A percentile compares a stretch with the other conserved stretches of the same genome.
Evolutionary conservation across 495 filamentous ascomycete species (phyloP).

Genomic region (Rostrohypoxylon terebratum): DNA sequence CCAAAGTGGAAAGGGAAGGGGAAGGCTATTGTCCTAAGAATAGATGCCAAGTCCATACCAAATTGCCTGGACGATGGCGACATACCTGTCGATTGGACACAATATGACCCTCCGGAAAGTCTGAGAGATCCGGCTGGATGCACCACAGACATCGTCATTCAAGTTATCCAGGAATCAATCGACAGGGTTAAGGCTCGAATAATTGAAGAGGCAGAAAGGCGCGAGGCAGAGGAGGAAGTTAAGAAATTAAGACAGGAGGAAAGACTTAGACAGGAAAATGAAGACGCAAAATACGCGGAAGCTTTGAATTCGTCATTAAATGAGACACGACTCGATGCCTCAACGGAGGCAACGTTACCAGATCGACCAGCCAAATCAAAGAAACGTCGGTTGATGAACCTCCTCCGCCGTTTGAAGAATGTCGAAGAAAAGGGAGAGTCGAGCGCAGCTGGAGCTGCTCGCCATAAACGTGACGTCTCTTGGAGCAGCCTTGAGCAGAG

Average conservation of each 20-base stretch:
- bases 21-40: slow-evolving; percentile 25
- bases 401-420: slow-evolving; percentile 41
- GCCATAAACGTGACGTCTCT: slow-evolving; percentile 31
- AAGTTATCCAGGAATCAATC: slow-evolving; percentile 50
- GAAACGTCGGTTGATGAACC: slow-evolving; percentile 30
- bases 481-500: slow-evolving; percentile 11
- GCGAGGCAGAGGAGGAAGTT: slow-evolving; percentile 23
- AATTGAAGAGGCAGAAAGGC: slow-evolving; percentile 41
- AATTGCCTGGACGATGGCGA: neutral
- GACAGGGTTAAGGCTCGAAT: slow-evolving; percentile 50
- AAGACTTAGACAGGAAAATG: slow-evolving; percentile 28
- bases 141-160: slow-evolving; percentile 45
- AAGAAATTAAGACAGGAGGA: slow-evolving; percentile 27
- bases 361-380: slow-evolving; percentile 29
- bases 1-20: slow-evolving; percentile 41
- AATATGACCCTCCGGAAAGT: slow-evolving; percentile 51
- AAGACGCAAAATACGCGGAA: slow-evolving; percentile 10
- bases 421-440: slow-evolving; percentile 41
- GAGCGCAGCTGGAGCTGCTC: slow-evolving; percentile 41
- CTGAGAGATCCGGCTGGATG: slow-evolving; percentile 42
- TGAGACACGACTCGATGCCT: neutral
- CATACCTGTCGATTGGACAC: slow-evolving; percentile 47
- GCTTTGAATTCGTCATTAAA: slow-evolving; percentile 9
- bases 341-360: slow-evolving; percentile 5
- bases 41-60: neutral